Conservation (phyloP, 108 stramenopile species). For the Cylindrotheca fusiformis region DNA sequence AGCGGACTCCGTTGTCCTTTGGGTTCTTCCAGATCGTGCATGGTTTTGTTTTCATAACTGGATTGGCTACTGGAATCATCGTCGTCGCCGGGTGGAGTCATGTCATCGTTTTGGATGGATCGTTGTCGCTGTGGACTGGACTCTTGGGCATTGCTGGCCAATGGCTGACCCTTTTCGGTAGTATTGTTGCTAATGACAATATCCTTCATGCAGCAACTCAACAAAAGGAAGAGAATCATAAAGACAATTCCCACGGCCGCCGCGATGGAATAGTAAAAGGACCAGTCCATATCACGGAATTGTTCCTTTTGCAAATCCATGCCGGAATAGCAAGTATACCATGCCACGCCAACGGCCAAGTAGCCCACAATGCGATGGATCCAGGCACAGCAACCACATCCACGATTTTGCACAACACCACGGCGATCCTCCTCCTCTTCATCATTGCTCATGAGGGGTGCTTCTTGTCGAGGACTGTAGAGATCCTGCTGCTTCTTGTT, state of each 20-base stretch:
- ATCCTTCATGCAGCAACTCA: constrained; percentile 1
- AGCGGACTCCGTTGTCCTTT: not conserved
- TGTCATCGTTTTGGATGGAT: not conserved
- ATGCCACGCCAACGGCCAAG: not conserved
- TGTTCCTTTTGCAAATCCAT: not conserved
- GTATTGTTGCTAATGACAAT: too few species aligned
- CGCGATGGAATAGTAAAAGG: not conserved
- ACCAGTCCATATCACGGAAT: not conserved
- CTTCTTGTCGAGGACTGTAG: not conserved
- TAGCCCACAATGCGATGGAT: not conserved
- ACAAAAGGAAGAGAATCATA: not conserved
- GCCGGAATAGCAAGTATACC: not conserved
- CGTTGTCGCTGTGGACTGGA: not conserved
- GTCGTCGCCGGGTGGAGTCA: not conserved
- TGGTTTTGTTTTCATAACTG: not conserved
- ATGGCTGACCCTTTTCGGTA: not conserved
- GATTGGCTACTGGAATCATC: not conserved
- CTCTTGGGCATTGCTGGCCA: not conserved
- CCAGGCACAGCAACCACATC: not conserved
- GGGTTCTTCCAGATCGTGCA: not conserved
- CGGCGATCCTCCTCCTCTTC: not conserved
- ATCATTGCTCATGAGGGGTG: not conserved
- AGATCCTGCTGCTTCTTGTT: not conserved
- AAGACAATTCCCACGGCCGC: not conserved
- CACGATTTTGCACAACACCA: too few species aligned